phyloP scores from a whole-genome alignment of 257 asterid species.

The Solanum medicagineum region DNA sequence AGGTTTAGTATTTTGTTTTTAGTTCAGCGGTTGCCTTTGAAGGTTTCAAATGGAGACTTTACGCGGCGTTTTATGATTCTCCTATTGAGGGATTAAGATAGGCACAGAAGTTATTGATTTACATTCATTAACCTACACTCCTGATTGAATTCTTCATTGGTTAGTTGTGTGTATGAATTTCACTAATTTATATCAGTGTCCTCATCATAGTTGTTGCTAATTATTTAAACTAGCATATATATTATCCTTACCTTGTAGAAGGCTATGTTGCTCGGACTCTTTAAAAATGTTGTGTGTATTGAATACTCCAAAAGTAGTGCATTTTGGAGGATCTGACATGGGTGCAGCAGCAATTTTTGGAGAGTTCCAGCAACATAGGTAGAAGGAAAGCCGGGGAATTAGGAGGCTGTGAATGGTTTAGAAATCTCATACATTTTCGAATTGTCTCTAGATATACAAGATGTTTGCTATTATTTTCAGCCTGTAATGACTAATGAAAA shows the following conservation, averaged over 20 bases:
- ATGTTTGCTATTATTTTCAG: not conserved
- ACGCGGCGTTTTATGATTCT: not conserved
- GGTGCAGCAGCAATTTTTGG: no score
- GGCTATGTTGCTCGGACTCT: no score
- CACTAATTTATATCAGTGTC: not conserved
- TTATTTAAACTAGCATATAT: not conserved
- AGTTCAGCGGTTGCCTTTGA: not conserved
- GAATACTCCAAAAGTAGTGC: no score
- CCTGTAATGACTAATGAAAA: not conserved
- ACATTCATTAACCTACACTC: not conserved
- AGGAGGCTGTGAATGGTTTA: not conserved
- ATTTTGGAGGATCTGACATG: no score
- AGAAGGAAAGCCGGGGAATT: not conserved
- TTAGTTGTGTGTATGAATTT: not conserved
- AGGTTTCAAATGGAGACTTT: not conserved
- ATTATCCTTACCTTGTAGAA: not conserved
- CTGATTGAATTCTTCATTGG: not conserved
- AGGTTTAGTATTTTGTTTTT: not conserved
- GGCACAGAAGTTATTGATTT: not conserved
- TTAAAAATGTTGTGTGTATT: no score
- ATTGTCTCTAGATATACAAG: not conserved
- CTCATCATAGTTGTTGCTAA: not conserved
- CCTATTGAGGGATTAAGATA: not conserved
- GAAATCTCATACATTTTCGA: not conserved
- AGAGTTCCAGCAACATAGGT: not conserved